phyloP scores from a whole-genome alignment of 164 flowering plant genomes.

The Umbellularia californica region DNA sequence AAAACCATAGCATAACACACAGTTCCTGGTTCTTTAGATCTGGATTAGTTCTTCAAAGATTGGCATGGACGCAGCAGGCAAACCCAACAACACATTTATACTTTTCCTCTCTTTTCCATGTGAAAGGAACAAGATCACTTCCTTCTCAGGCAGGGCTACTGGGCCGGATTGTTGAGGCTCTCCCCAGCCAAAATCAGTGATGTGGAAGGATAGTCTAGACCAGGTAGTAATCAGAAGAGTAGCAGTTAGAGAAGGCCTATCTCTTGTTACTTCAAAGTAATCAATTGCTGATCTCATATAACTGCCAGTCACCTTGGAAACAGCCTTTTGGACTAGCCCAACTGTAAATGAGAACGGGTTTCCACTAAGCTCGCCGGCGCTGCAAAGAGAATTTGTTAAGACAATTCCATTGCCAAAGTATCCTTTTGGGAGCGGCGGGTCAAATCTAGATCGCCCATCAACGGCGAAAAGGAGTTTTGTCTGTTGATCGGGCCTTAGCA shows the following conservation, averaged over 20 bases:
- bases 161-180: conserved; percentile 76
- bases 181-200: conserved; percentile 91
- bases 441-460: conserved; percentile 69
- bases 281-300: conserved; percentile 90
- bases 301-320: conserved; percentile 52
- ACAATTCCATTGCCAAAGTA: conserved; percentile 86
- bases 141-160: conserved; percentile 81
- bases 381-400: conserved; percentile 59
- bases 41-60: conserved; percentile 55
- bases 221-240: conserved; percentile 81
- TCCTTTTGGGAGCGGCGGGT: conserved; percentile 67
- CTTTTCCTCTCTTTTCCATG: conserved; percentile 66
- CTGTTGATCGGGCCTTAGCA: conserved; percentile 63
- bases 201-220: conserved; percentile 75
- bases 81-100: conserved; percentile 76
- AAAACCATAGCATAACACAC: neutral
- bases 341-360: conserved; percentile 58
- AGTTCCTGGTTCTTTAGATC: conserved; percentile 13
- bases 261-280: conserved; percentile 68
- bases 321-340: conserved; percentile 54
- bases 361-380: conserved; percentile 50
- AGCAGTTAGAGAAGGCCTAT: conserved; percentile 69
- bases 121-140: conserved; percentile 66
- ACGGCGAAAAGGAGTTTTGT: conserved; percentile 90
- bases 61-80: conserved; percentile 84